phyloP scores from a whole-genome alignment of 2,329 filamentous ascomycete species.

The Epichloe amarillans region DNA sequence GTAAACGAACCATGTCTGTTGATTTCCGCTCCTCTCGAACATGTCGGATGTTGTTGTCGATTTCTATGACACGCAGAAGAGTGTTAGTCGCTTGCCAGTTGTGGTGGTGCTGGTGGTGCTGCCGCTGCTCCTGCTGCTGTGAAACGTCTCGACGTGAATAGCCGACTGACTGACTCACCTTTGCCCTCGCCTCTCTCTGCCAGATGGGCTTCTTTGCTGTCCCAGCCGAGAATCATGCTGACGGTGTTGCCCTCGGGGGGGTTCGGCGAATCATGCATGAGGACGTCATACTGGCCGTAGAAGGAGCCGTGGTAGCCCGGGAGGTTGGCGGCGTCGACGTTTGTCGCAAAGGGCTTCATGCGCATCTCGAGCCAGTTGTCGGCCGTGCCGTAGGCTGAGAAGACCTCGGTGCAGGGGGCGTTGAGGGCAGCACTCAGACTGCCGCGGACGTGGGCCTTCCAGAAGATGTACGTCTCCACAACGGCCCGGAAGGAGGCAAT shows the following conservation, averaged over 20 bases:
- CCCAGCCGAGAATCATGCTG: slow-evolving; percentile 25
- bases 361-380: slow-evolving; percentile 18
- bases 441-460: slow-evolving; percentile 9
- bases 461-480: slow-evolving; percentile 14
- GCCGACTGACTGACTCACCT: slow-evolving; percentile 10
- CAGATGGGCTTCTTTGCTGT: slow-evolving; percentile 25
- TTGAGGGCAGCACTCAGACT: slow-evolving; percentile 16
- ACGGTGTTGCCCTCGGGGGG: slow-evolving; percentile 18
- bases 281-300: slow-evolving; percentile 20
- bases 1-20: slow-evolving; percentile 18
- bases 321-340: slow-evolving; percentile 12
- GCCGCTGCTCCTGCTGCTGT: neutral
- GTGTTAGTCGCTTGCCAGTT: neutral
- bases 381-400: slow-evolving; percentile 21
- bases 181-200: slow-evolving; percentile 18
- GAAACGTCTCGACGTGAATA: neutral
- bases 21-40: slow-evolving; percentile 17
- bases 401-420: slow-evolving; percentile 26
- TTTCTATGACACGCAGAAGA: slow-evolving; percentile 13
- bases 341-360: slow-evolving; percentile 16
- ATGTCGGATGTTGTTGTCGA: slow-evolving; percentile 22
- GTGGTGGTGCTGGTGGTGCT: neutral
- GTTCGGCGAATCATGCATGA: slow-evolving; percentile 15
- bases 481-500: slow-evolving; percentile 22
- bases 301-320: slow-evolving; percentile 20